A percentile compares a stretch with the other conserved stretches of the same genome.
These are phyloP conservation scores for Globisporangium sylvaticum DNA, from an alignment of 352 stramenopile species.

Conservation along the genomic window DNA sequence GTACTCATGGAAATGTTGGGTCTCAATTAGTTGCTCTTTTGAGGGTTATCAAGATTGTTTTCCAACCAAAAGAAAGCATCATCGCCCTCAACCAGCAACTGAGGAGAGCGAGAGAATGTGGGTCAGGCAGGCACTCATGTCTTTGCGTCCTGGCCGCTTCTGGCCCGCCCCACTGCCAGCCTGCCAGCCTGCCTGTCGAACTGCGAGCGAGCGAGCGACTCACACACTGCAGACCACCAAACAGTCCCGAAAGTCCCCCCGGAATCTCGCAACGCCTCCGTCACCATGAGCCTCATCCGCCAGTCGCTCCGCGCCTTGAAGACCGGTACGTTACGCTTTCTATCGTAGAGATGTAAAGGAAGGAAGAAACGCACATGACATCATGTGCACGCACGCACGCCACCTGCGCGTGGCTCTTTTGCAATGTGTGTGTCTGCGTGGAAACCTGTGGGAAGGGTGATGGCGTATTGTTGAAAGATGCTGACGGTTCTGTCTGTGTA, in stretches of 20 bases:
- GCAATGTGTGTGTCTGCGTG: background rate
- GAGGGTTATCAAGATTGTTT: background rate
- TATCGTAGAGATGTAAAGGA: background rate
- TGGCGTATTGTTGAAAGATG: conserved; percentile 14
- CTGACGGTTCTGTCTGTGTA: conserved; percentile 1
- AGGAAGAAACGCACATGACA: background rate
- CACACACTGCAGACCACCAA: conserved; percentile 4
- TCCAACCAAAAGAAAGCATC: too few relatives aligned
- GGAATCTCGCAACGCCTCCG: conserved; percentile 19
- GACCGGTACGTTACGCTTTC: conserved; percentile 45
- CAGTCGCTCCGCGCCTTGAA: conserved; percentile 78
- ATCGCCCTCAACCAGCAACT: background rate
- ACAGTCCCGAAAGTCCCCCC: conserved; percentile 34
- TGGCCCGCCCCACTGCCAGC: too few relatives aligned
- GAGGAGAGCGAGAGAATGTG: background rate
- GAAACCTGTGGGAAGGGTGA: background rate
- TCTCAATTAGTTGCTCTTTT: background rate
- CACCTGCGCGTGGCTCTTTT: background rate
- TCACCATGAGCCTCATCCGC: conserved; percentile 75
- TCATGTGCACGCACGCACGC: background rate
- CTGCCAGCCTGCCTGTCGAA: background rate
- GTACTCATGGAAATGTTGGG: background rate
- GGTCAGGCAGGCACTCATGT: conserved; percentile 2
- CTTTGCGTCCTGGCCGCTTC: conserved; percentile 4
- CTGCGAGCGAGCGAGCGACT: background rate